phyloP scores from a whole-genome alignment of 768 basidiomycete species.

The Pilatotrama ljubarskyi region DNA sequence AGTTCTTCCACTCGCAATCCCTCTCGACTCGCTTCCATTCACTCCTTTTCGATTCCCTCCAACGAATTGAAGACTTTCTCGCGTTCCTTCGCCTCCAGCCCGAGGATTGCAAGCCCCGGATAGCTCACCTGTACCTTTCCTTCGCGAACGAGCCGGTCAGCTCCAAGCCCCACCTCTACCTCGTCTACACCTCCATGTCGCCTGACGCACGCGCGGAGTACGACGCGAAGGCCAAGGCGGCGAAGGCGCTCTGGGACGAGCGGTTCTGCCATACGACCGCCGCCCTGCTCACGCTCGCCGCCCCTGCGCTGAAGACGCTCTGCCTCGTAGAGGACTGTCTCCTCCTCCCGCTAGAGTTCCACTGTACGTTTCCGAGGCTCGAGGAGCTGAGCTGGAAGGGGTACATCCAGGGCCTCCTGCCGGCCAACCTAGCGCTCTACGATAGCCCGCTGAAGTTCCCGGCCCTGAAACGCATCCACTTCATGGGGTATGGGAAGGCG shows the following conservation, averaged over 20 bases:
- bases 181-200: not conserved
- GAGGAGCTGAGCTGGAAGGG: not conserved
- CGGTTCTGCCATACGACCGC: not conserved
- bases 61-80: not conserved
- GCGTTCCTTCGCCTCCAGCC: not conserved
- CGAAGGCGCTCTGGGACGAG: not conserved
- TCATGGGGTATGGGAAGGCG: not conserved
- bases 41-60: not conserved
- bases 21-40: conserved; percentile 1
- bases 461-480: not conserved
- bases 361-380: not conserved
- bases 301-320: not conserved
- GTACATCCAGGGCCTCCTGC: not conserved
- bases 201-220: not conserved
- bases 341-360: not conserved
- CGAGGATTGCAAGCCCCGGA: not conserved
- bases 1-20: conserved; percentile 1
- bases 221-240: not conserved
- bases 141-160: not conserved
- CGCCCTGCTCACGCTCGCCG: not conserved
- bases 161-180: not conserved
- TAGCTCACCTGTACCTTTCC: conserved; percentile 3
- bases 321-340: not conserved
- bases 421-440: not conserved
- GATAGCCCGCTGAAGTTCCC: not conserved